Conservation (phyloP, 768 basidiomycete genomes). For the Lactarius quietus region DNA sequence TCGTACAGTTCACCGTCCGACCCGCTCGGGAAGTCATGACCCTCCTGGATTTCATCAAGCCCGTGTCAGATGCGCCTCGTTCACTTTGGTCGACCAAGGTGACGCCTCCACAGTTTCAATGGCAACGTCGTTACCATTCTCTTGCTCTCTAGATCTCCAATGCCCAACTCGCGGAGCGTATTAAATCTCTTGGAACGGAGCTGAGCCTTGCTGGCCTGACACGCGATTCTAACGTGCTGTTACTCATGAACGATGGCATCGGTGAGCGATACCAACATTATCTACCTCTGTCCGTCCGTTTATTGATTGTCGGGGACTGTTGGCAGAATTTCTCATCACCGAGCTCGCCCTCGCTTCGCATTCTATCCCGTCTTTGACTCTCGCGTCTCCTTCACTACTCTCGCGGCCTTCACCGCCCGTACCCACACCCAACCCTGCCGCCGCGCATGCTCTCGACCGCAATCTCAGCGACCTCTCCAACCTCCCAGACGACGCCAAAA, state of each 20-base stretch:
- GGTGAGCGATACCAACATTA: conserved; percentile 40
- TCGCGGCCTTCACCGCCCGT: conserved; percentile 54
- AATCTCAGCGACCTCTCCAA: too few relatives aligned
- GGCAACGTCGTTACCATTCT: not conserved
- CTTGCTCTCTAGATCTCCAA: conserved; percentile 67
- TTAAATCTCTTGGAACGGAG: conserved; percentile 71
- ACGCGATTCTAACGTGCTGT: conserved; percentile 61
- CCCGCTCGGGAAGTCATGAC: conserved; percentile 71
- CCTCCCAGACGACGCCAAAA: too few relatives aligned
- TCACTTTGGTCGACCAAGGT: conserved; percentile 82
- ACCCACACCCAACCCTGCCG: conserved; percentile 71
- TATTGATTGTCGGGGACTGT: conserved; percentile 8
- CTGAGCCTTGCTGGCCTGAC: conserved; percentile 55
- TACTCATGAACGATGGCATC: conserved; percentile 74
- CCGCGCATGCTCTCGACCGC: conserved; percentile 68
- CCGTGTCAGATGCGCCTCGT: conserved; percentile 61
- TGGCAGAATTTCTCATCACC: conserved; percentile 68
- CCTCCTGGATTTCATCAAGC: conserved; percentile 60
- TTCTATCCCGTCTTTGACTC: conserved; percentile 64
- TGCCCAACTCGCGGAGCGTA: conserved; percentile 60
- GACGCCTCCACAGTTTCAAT: not conserved
- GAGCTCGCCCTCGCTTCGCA: conserved; percentile 75
- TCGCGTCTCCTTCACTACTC: conserved; percentile 58
- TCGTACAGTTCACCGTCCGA: conserved; percentile 61
- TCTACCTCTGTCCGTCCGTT: not conserved